phyloP scores from a whole-genome alignment of 441 rosid genomes.

The Syzygium syzygioides region DNA sequence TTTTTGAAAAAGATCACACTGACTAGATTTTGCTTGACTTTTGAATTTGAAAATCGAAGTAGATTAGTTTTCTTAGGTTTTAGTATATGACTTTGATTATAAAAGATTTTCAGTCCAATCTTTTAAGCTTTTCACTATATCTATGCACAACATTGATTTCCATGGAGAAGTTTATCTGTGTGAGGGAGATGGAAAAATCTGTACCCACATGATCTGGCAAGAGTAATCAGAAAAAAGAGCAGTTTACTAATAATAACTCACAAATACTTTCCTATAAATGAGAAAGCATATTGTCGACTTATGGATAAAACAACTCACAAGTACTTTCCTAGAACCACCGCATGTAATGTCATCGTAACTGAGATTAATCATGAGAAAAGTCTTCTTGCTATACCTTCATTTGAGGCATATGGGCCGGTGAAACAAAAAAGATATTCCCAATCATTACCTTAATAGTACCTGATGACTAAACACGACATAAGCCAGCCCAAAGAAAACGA shows the following conservation, averaged over 20 bases:
- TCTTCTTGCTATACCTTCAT: background rate
- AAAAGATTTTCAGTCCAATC: too few relatives aligned
- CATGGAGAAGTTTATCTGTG: too few relatives aligned
- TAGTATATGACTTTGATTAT: too few relatives aligned
- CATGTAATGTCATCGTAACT: background rate
- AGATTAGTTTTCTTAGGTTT: too few relatives aligned
- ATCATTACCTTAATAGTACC: constrained; percentile 30
- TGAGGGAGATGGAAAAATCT: too few relatives aligned
- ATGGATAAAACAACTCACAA: background rate
- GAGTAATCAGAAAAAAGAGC: too few relatives aligned
- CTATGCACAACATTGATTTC: too few relatives aligned
- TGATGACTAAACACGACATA: constrained; percentile 84
- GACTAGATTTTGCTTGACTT: too few relatives aligned
- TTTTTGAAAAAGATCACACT: too few relatives aligned
- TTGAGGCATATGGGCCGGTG: background rate
- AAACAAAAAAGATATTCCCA: background rate
- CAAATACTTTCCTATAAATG: background rate
- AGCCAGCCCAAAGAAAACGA: constrained; percentile 77
- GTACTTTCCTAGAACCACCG: background rate
- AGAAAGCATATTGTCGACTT: background rate
- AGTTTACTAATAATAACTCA: background rate
- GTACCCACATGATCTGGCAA: too few relatives aligned
- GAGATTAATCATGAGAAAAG: background rate
- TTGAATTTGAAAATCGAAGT: too few relatives aligned
- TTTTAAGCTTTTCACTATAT: too few relatives aligned